Percentiles rank a stretch among this genome's conserved stretches.
Conservation (phyloP, 1,284 basidiomycete species). For the Inonotus hispidus region DNA sequence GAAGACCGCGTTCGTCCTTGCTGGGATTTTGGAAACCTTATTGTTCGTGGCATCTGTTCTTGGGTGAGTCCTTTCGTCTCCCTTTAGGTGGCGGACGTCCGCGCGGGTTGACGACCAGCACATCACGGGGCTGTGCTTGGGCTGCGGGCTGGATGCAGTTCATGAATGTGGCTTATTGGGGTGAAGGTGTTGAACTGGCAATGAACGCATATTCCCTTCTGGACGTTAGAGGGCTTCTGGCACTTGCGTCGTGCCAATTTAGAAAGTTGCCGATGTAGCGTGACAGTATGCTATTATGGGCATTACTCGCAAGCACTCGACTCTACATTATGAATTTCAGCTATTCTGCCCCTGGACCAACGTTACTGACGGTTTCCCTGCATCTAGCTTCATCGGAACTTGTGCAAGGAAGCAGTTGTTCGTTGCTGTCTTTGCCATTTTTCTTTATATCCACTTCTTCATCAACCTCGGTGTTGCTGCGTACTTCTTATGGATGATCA, state of each 20-base stretch:
- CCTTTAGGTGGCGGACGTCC: neutral
- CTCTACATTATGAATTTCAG: too few species aligned
- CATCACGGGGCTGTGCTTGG: neutral
- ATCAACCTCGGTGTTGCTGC: constrained; percentile 48
- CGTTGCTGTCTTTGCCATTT: constrained; percentile 49
- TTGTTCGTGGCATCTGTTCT: constrained; percentile 47
- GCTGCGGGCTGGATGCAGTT: neutral
- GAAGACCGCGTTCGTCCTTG: constrained; percentile 40
- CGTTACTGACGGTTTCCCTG: neutral
- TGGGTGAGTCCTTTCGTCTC: constrained; percentile 37
- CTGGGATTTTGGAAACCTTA: constrained; percentile 45
- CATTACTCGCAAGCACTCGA: too few species aligned
- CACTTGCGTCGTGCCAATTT: too few species aligned
- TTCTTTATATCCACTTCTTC: constrained; percentile 51
- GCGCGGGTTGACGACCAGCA: neutral
- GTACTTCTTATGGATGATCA: constrained; percentile 47
- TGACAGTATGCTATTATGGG: too few species aligned
- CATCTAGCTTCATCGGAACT: constrained; percentile 48
- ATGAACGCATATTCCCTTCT: too few species aligned
- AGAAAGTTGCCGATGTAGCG: too few species aligned
- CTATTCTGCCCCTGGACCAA: too few species aligned
- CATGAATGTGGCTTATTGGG: too few species aligned
- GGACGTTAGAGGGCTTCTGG: too few species aligned
- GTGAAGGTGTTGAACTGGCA: too few species aligned
- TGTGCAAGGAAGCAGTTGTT: constrained; percentile 56